phyloP scores from a whole-genome alignment of 768 basidiomycete genomes.

The Leccinum variicolor region DNA sequence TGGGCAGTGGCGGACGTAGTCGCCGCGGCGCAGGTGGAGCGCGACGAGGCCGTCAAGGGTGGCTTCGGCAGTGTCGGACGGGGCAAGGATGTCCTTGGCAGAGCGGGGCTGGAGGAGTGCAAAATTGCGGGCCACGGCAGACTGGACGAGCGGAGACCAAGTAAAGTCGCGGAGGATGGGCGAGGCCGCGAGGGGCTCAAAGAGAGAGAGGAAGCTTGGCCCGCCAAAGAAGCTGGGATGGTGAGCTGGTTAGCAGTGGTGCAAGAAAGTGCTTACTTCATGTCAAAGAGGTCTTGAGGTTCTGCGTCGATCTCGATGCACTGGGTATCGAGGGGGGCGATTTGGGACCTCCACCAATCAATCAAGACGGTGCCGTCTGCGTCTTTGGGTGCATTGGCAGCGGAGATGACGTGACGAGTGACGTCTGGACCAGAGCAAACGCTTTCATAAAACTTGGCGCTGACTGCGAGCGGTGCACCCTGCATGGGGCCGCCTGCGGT shows the following conservation, averaged over 20 bases:
- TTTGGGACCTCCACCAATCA: slow-evolving; percentile 46
- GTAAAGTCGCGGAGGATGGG: slow-evolving; percentile 48
- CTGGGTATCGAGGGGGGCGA: slow-evolving; percentile 34
- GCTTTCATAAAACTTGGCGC: slow-evolving; percentile 45
- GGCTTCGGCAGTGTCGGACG: slow-evolving; percentile 12
- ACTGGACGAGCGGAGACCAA: slow-evolving; percentile 52
- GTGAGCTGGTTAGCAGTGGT: neutral
- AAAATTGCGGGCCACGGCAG: slow-evolving; percentile 49
- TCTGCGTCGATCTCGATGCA: slow-evolving; percentile 46
- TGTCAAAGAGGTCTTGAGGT: slow-evolving; percentile 44
- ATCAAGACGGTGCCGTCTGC: slow-evolving; percentile 43
- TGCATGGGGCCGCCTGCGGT: slow-evolving; percentile 46
- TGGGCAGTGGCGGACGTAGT: slow-evolving; percentile 56
- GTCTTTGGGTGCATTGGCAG: slow-evolving; percentile 33
- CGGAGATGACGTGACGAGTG: slow-evolving; percentile 33
- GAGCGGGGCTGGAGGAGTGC: slow-evolving; percentile 36
- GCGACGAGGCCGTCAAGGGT: slow-evolving; percentile 47
- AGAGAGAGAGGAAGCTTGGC: slow-evolving; percentile 39
- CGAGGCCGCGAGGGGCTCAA: slow-evolving; percentile 41
- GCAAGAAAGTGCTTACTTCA: slow-evolving; percentile 34
- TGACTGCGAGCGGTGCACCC: slow-evolving; percentile 38
- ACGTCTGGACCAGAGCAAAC: slow-evolving; percentile 40
- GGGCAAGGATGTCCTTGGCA: slow-evolving; percentile 18
- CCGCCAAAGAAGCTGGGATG: slow-evolving; percentile 43
- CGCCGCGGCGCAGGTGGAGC: slow-evolving; percentile 55